Evolutionary conservation across 768 basidiomycete genomes (phyloP).

Genomic region (Hydnomerulius pinastri): DNA sequence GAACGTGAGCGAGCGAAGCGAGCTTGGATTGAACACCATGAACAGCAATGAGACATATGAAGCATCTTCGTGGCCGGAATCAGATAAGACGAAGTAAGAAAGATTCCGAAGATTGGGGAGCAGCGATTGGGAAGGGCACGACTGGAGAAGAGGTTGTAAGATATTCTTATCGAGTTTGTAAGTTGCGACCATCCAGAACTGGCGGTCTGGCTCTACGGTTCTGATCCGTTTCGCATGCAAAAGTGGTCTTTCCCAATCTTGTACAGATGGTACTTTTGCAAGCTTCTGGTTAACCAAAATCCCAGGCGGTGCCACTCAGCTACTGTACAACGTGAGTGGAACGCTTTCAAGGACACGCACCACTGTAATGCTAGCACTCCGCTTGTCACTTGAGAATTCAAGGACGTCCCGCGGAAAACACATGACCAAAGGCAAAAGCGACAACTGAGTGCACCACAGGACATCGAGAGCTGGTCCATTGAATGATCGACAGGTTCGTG

Average conservation of each 20-base stretch:
- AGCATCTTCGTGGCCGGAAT: constrained; percentile 15
- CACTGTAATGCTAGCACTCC: constrained; percentile 16
- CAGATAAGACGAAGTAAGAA: constrained; percentile 3
- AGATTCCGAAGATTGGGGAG: constrained; percentile 28
- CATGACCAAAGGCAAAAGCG: constrained; percentile 16
- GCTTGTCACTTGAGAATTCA: constrained; percentile 13
- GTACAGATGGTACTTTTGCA: constrained; percentile 7
- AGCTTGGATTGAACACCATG: constrained; percentile 4
- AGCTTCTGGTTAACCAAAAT: too few species aligned
- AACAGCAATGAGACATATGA: constrained; percentile 15
- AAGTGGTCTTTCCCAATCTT: constrained; percentile 23
- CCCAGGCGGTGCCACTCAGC: too few species aligned
- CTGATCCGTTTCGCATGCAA: constrained; percentile 22
- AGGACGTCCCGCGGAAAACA: constrained; percentile 20
- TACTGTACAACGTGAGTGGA: too few species aligned
- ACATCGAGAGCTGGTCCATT: constrained; percentile 21
- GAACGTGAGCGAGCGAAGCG: constrained; percentile 13
- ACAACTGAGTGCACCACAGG: constrained; percentile 22
- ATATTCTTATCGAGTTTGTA: constrained; percentile 16
- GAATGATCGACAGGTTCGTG: constrained; percentile 19
- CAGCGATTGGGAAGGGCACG: constrained; percentile 20
- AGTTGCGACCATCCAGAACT: constrained; percentile 9
- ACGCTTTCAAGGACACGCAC: constrained; percentile 1
- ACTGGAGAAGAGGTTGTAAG: constrained; percentile 18
- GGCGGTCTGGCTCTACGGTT: constrained; percentile 7